phyloP scores from a whole-genome alignment of 495 filamentous ascomycete genomes.

The Massariosphaeria phaeospora region DNA sequence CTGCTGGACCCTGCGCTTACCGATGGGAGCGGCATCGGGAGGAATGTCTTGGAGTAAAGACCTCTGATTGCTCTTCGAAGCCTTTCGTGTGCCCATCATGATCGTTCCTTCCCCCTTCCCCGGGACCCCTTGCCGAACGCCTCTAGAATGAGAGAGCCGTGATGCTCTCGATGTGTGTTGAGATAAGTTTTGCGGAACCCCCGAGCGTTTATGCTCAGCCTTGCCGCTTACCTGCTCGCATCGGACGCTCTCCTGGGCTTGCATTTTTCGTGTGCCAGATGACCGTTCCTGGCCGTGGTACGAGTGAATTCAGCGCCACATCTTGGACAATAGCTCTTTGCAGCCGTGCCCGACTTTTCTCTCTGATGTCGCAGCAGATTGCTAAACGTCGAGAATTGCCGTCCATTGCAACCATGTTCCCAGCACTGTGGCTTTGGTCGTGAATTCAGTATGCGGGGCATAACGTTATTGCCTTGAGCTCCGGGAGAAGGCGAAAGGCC shows the following conservation, averaged over 20 bases:
- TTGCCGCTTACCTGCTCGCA: conserved; percentile 27
- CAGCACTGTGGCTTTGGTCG: conserved; percentile 88
- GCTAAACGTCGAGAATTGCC: conserved; percentile 92
- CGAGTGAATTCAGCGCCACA: conserved; percentile 89
- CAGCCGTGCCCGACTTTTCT: conserved; percentile 85
- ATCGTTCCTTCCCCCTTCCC: not conserved
- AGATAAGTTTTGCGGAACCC: conserved; percentile 15
- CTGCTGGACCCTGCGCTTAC: too few relatives aligned
- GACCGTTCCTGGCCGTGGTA: conserved; percentile 85
- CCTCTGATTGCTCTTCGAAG: not conserved
- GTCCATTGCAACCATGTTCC: conserved; percentile 92
- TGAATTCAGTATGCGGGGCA: conserved; percentile 63
- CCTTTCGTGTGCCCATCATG: conserved; percentile 1
- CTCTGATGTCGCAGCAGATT: conserved; percentile 87
- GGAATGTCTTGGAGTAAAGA: conserved; percentile 1
- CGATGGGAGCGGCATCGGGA: too few relatives aligned
- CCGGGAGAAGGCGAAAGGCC: conserved; percentile 26
- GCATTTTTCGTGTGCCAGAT: conserved; percentile 85
- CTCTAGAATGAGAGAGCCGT: conserved; percentile 2
- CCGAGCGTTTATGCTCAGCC: conserved; percentile 32
- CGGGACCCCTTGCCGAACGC: not conserved
- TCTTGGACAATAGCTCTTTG: conserved; percentile 78
- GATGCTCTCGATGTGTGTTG: conserved; percentile 5
- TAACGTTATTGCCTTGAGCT: conserved; percentile 7
- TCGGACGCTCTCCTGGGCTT: conserved; percentile 54